Conservation (phyloP, 495 filamentous ascomycete genomes). For the Thozetella sp. region DNA sequence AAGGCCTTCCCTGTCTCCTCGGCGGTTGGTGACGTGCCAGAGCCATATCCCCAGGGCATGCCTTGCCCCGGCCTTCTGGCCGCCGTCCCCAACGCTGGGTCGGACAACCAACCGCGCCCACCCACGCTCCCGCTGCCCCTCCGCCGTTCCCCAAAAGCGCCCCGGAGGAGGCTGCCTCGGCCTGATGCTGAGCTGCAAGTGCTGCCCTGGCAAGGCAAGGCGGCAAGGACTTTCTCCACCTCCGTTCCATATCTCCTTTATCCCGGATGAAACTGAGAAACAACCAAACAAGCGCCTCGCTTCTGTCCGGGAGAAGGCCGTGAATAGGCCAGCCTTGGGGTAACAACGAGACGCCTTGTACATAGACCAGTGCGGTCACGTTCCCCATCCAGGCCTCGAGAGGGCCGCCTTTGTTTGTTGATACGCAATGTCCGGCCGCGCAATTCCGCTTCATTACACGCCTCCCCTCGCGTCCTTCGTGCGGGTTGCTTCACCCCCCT, state of each 20-base stretch:
- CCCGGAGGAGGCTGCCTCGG: too few relatives aligned
- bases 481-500: background rate
- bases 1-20: background rate
- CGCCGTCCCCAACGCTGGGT: conserved; percentile 1
- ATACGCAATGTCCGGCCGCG: background rate
- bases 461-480: too few relatives aligned
- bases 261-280: conserved; percentile 29
- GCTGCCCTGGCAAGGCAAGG: too few relatives aligned
- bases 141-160: background rate
- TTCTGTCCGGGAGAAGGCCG: conserved; percentile 24
- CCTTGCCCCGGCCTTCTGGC: background rate
- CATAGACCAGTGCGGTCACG: background rate
- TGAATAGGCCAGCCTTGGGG: conserved; percentile 12
- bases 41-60: background rate
- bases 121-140: background rate
- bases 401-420: background rate
- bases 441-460: background rate
- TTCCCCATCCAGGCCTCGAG: background rate
- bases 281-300: conserved; percentile 24
- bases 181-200: background rate
- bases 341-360: background rate
- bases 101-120: background rate
- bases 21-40: background rate
- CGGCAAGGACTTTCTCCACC: conserved; percentile 24
- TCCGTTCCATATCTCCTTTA: conserved; percentile 23